phyloP scores from a whole-genome alignment of 78 protist species.

The Dictyostelium brefeldianum region DNA sequence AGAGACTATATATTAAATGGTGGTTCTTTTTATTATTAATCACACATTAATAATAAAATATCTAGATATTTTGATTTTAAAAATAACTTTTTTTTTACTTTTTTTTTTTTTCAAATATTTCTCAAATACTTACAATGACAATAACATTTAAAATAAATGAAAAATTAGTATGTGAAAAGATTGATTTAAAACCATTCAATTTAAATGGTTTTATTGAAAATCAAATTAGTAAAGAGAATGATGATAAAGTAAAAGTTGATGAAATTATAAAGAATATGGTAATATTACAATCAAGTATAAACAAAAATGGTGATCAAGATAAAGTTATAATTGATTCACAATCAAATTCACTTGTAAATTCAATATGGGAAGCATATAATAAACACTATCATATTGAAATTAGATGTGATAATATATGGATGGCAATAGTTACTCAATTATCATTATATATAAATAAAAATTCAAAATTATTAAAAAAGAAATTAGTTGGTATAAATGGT shows the following conservation, averaged over 20 bases:
- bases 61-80: no score
- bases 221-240: neutral
- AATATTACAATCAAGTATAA: neutral
- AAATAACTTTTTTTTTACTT: no score
- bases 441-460: conserved; percentile 25
- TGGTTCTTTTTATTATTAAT: no score
- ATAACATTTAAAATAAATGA: no score
- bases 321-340: neutral
- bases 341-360: neutral
- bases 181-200: neutral
- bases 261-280: no score
- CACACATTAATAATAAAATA: no score
- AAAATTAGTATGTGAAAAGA: no score
- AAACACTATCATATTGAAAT: conserved; percentile 23
- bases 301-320: neutral
- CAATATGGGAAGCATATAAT: conserved; percentile 20
- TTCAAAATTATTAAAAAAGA: conserved; percentile 39
- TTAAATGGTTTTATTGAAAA: neutral
- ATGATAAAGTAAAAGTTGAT: no score
- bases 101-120: no score
- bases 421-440: conserved; percentile 50
- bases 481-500: neutral
- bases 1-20: no score
- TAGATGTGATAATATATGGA: conserved; percentile 57
- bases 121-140: no score